Base-by-base conservation (phyloP, 2,329 filamentous ascomycete genomes). In the Penicillium olsonii region DNA sequence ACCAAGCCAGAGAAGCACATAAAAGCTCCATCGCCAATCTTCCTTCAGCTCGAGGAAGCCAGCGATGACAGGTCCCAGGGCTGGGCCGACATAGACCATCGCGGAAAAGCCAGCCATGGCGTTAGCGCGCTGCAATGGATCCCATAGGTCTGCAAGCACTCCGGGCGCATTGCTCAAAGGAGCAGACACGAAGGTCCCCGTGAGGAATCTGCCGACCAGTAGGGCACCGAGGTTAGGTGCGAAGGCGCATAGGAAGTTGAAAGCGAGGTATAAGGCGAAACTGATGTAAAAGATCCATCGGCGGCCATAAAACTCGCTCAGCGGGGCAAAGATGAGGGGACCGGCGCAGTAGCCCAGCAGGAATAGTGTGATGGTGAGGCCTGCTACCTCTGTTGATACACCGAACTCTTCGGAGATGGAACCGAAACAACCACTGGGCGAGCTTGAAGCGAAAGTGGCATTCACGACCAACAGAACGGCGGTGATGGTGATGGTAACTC, bases 281-380 rank as follows among this genome's bases (percentile, higher is more conserved):
- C 37, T 49, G 12, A 55, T 56, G 61, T 79, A 77, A 55, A 82
- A 79, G 39, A 83, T 74, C 55, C 69, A 71, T 51, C 78, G 47
- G 20, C 56, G 44, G 38, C 85, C 84, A 50, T 80, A 81, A 51
- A 87, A 83, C 63, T 88, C 85, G 37, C 81, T 85, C 3, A 87
- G 63, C 0, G 85, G 86, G 0, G 83, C 85, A 75, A 84, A 87
- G 11, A 86, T 66, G 8, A 86, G 67, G 0, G 82, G 82, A 0
- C 83, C 83, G 2, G 78, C 75, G 17, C 85, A 80, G 61, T 86
- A 88, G 6, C 84, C 84, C 37, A 87, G 73, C 7, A 87, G 72
- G 55, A 83, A 87, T 15, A 84, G 75, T 0, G 84, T 85, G 27
- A 86, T 83, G 7, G 83, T 84, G 1, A 87, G 68, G 2, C 72